Conservation (phyloP, 345 rosid genomes). For the Gossypium longicalyx region DNA sequence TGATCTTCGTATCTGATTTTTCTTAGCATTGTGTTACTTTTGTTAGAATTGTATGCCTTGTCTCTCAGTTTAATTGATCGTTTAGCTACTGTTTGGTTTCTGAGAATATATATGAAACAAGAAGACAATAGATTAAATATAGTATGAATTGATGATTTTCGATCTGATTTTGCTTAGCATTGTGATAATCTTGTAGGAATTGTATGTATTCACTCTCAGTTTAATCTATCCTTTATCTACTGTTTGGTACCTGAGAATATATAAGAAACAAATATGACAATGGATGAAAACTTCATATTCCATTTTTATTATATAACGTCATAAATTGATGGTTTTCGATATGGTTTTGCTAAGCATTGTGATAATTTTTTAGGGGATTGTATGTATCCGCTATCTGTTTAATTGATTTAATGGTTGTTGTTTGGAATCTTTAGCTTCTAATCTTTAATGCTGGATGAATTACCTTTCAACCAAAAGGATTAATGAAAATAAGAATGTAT, state of each 20-base stretch:
- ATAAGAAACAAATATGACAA: background rate
- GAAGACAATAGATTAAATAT: background rate
- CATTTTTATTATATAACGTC: background rate
- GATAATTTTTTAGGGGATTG: background rate
- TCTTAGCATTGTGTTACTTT: background rate
- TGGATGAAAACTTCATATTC: background rate
- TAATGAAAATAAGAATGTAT: background rate
- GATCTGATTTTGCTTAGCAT: constrained; percentile 5
- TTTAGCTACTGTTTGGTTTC: background rate
- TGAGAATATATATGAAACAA: background rate
- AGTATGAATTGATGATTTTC: background rate
- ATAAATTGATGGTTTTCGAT: background rate
- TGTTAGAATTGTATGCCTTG: background rate
- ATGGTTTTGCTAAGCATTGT: background rate
- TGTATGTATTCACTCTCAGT: background rate
- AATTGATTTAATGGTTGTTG: background rate
- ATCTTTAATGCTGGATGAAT: background rate
- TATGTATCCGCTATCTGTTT: background rate
- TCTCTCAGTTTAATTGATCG: background rate
- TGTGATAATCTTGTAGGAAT: background rate
- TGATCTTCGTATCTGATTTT: background rate
- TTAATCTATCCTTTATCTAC: background rate
- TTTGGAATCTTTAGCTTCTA: background rate
- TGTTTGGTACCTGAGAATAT: background rate
- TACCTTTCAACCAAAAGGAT: background rate